Conservation (phyloP, 2,329 filamentous ascomycete species). For the Colletotrichum sp. region DNA sequence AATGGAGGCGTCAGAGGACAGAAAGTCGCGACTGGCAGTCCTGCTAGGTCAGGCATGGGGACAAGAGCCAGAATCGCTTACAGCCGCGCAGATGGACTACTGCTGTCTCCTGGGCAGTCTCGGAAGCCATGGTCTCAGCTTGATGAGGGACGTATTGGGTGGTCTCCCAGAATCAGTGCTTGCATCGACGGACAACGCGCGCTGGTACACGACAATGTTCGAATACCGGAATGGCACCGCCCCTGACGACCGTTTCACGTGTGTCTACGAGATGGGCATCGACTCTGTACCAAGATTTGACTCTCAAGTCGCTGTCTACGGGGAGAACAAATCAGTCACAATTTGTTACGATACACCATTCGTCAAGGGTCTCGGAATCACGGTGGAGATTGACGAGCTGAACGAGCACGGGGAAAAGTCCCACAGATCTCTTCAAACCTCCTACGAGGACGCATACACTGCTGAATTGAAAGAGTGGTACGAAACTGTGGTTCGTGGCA, state of each 20-base stretch:
- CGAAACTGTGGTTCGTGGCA: slow-evolving; percentile 23
- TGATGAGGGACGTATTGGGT: slow-evolving; percentile 53
- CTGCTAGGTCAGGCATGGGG: neutral
- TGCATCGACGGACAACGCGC: neutral
- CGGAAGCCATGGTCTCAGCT: slow-evolving; percentile 58
- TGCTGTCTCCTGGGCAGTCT: slow-evolving; percentile 51
- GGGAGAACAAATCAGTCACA: slow-evolving; percentile 49
- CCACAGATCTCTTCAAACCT: slow-evolving; percentile 32
- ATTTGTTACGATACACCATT: slow-evolving; percentile 55
- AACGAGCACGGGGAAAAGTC: slow-evolving; percentile 38
- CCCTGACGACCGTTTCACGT: neutral
- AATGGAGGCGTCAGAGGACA: neutral
- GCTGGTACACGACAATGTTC: neutral
- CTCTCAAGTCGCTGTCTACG: slow-evolving; percentile 49
- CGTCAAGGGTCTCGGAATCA: slow-evolving; percentile 49
- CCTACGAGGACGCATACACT: slow-evolving; percentile 32
- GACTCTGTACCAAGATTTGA: slow-evolving; percentile 53
- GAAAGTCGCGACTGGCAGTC: neutral
- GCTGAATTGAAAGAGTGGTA: slow-evolving; percentile 27
- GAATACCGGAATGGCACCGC: neutral
- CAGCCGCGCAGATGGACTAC: slow-evolving; percentile 30
- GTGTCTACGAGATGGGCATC: slow-evolving; percentile 56
- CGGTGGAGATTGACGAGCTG: slow-evolving; percentile 36
- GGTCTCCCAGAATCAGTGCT: neutral
- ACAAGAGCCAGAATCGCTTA: slow-evolving; percentile 28